Evolutionary conservation across 208 protist genomes (phyloP).

Genomic region (Trypanosoma congolense): DNA sequence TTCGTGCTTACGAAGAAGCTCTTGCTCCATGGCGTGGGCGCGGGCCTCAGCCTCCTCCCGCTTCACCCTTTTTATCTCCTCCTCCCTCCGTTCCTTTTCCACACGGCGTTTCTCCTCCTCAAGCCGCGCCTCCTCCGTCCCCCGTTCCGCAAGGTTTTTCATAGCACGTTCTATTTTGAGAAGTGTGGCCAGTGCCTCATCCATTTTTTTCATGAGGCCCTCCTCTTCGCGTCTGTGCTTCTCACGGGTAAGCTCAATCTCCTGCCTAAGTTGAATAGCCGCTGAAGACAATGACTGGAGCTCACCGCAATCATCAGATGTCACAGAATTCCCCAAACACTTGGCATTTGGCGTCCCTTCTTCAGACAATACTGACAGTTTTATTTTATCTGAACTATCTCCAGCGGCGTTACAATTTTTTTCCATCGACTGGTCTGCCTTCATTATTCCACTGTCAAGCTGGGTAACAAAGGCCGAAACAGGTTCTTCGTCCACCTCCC

Average conservation of each 20-base stretch:
- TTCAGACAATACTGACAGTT: too few species aligned
- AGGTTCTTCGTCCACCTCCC: neutral
- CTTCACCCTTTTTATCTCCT: constrained; percentile 14
- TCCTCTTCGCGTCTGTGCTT: constrained; percentile 19
- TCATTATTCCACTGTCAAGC: constrained; percentile 1
- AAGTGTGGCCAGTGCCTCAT: constrained; percentile 19
- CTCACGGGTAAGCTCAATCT: constrained; percentile 24
- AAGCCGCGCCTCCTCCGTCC: constrained; percentile 10
- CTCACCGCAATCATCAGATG: constrained; percentile 2
- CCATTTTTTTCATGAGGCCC: constrained; percentile 19
- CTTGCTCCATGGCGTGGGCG: constrained; percentile 34
- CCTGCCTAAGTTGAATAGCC: constrained; percentile 19
- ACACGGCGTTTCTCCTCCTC: constrained; percentile 13
- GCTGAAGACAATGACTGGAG: constrained; percentile 27
- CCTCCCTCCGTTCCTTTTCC: constrained; percentile 17
- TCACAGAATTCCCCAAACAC: neutral
- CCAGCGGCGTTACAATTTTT: constrained; percentile 21
- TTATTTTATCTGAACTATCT: constrained; percentile 7
- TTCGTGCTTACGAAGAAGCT: constrained; percentile 56
- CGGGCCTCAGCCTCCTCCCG: constrained; percentile 41
- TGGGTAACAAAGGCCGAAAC: neutral
- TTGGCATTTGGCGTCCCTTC: neutral
- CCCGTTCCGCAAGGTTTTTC: constrained; percentile 23
- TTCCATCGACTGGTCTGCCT: neutral
- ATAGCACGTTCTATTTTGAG: constrained; percentile 31